A percentile compares a stretch with the other conserved stretches of the same genome.
phyloP scores from a whole-genome alignment of 2,329 filamentous ascomycete species.

The Harringtonia lauricola region DNA sequence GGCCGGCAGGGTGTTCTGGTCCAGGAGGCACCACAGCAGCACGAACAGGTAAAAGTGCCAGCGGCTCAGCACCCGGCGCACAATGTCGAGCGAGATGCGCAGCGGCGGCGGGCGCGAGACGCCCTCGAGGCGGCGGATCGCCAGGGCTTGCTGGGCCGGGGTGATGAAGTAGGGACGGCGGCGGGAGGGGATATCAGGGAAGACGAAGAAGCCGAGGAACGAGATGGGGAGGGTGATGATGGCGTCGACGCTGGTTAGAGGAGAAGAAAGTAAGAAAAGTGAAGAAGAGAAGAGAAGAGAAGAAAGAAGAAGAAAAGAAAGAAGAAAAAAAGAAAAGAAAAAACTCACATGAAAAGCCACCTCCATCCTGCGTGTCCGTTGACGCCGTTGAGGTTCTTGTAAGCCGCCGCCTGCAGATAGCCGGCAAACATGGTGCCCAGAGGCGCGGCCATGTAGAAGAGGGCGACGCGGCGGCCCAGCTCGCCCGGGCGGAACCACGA shows the following conservation, averaged over 20 bases:
- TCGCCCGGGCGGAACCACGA: slow-evolving; percentile 30
- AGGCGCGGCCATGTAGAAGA: slow-evolving; percentile 27
- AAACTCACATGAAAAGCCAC: slow-evolving; percentile 62
- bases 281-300: no score
- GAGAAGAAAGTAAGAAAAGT: no score
- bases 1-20: neutral
- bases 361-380: slow-evolving; percentile 41
- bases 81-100: neutral
- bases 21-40: neutral
- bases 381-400: slow-evolving; percentile 22
- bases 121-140: neutral
- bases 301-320: no score
- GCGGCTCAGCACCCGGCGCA: neutral
- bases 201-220: slow-evolving; percentile 53
- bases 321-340: no score
- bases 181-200: slow-evolving; percentile 60
- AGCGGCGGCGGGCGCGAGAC: neutral
- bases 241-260: no score
- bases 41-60: neutral
- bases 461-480: slow-evolving; percentile 24
- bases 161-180: slow-evolving; percentile 1
- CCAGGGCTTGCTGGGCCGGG: neutral
- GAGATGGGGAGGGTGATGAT: slow-evolving; percentile 47
- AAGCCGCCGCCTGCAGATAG: slow-evolving; percentile 24
- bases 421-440: slow-evolving; percentile 25